Conservation (phyloP, 1,284 basidiomycete species). For the Leccinum angustisporum region DNA sequence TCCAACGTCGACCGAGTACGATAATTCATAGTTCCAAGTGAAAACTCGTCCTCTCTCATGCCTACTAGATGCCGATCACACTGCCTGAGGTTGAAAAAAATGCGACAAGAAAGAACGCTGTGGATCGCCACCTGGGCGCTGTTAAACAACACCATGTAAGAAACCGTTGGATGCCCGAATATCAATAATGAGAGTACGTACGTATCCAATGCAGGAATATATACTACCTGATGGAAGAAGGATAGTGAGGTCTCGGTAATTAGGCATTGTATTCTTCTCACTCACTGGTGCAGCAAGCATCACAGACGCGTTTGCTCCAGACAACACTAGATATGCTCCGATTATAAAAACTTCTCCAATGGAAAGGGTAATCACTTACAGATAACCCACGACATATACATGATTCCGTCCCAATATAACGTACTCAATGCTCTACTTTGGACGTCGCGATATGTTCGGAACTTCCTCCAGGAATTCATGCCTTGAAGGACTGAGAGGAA, state of each 20-base stretch:
- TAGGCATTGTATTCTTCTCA: not conserved
- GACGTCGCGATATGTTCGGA: slow-evolving; percentile 23
- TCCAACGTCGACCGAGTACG: not conserved
- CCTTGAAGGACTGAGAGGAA: slow-evolving; percentile 24
- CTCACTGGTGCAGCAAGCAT: slow-evolving; percentile 25
- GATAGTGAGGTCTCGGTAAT: not conserved
- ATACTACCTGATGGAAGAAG: slow-evolving; percentile 12
- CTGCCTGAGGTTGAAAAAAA: slow-evolving; percentile 31
- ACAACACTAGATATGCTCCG: slow-evolving; percentile 18
- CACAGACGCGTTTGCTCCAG: slow-evolving; percentile 20
- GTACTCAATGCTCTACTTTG: slow-evolving; percentile 23
- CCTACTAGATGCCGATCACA: slow-evolving; percentile 13
- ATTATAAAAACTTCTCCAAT: not conserved
- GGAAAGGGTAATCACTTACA: slow-evolving; percentile 7
- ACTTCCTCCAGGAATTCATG: slow-evolving; percentile 30
- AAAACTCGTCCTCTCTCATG: not conserved
- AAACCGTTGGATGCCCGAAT: not conserved
- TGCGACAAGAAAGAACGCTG: slow-evolving; percentile 29
- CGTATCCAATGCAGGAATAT: slow-evolving; percentile 27
- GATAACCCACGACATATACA: slow-evolving; percentile 32
- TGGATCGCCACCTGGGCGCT: slow-evolving; percentile 32
- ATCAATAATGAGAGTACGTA: slow-evolving; percentile 15
- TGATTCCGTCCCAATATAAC: slow-evolving; percentile 31
- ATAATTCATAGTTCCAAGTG: slow-evolving; percentile 14
- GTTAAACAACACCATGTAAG: slow-evolving; percentile 13